Evolutionary conservation across 78 protist genomes (phyloP), one percentile per base, ranked within the genome.

Genomic region (Thecamonas trahens): DNA sequence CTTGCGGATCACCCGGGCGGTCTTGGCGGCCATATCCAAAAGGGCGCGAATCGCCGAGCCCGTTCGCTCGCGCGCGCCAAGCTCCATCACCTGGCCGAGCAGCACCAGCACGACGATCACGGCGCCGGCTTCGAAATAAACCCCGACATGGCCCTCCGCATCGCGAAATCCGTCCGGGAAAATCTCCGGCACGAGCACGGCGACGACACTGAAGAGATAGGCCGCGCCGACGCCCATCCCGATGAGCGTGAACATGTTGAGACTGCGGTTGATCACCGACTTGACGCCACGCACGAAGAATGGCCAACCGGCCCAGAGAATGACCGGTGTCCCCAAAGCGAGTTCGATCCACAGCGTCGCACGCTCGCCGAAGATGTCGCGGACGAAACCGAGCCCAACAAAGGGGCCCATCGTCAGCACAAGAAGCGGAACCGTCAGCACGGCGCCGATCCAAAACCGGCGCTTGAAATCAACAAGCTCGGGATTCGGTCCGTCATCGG

Each of bases 201-300:
- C 17, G 53, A 17, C 53, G 28, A 47, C 17, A 47, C 53, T 47
- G 53, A 20, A 47, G 17, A 47, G 17, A 17, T 47, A 47, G 53
- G 53, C 53, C 53, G 17, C 53, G 53, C 53, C 14, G 17, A 14
- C 17, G 53, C 53, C 17, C 53, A 53, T 5, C 5, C 70, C n/a
- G 38, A 82, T 52, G 38, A 82, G 74, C 45, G 52, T 67, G 65
- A 70, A 70, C 87, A 82, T 82, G 57, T 54, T 72, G 20, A 74
- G 24, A 11, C 44, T 11, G 39, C 68, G 40, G 42, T 60, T 44
- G 32, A n/a, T 1, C 39, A 77, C 40, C 45, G 79, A 52, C 35
- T 0, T 15, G 34, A 0, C 1, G 13, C 60, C 68, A 9, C n/a
- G 3, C 11, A 38, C 62, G 74, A 54, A 71, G 67, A 82, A 82